Percentiles rank a stretch among this genome's conserved stretches.
Evolutionary conservation across 768 basidiomycete species (phyloP).

Genomic region (Ramaria sp.): DNA sequence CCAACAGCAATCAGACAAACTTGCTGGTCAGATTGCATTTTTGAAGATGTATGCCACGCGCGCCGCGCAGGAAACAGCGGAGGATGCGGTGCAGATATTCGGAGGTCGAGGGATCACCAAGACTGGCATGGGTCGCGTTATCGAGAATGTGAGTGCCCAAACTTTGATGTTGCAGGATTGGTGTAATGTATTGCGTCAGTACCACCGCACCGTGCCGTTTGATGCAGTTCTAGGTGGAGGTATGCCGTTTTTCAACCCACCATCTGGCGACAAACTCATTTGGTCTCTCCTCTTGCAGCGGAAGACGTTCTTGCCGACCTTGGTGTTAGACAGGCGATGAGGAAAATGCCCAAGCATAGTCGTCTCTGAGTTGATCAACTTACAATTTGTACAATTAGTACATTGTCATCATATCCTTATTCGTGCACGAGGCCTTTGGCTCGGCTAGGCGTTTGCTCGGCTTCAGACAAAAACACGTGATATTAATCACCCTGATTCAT

Average conservation of each 20-base stretch:
- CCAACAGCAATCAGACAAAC: conserved; percentile 56
- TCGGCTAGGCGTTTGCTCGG: no score
- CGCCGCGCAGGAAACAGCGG: conserved; percentile 66
- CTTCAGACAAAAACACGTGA: no score
- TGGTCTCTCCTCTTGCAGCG: conserved; percentile 20
- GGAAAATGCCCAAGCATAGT: conserved; percentile 48
- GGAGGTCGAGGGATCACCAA: conserved; percentile 78
- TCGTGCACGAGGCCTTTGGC: no score
- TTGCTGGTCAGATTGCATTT: conserved; percentile 74
- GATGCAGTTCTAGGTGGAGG: conserved; percentile 72
- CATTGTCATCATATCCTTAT: no score
- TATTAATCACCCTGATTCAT: no score
- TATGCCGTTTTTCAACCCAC: conserved; percentile 15
- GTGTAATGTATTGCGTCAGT: conserved; percentile 34
- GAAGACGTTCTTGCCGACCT: conserved; percentile 67
- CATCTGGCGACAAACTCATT: not conserved
- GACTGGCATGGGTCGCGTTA: conserved; percentile 66
- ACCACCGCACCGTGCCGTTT: conserved; percentile 73
- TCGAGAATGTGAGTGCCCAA: conserved; percentile 38
- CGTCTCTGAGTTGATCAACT: conserved; percentile 23
- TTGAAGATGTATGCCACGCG: conserved; percentile 71
- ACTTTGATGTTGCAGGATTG: conserved; percentile 19
- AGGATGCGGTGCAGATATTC: conserved; percentile 78
- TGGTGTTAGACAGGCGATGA: conserved; percentile 62
- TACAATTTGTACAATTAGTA: no score